These are phyloP conservation scores for Xylaria sp. DNA, from an alignment of 2,329 filamentous ascomycete species.

Conservation along the genomic window DNA sequence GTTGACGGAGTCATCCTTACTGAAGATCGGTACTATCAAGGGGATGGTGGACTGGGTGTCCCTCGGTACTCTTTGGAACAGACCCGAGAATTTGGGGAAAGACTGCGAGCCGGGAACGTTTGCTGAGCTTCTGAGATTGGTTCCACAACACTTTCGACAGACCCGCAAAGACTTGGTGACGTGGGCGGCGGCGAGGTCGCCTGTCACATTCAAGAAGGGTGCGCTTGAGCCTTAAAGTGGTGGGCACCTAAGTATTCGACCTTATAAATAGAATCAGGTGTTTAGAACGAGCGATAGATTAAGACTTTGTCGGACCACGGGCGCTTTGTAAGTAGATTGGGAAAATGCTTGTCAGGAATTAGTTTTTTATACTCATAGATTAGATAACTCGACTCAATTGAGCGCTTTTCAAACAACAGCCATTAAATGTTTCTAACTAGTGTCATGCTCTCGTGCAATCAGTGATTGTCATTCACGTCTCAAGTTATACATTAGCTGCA, in stretches of 20 bases:
- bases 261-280: background rate
- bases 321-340: background rate
- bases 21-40: slow-evolving; percentile 38
- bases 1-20: slow-evolving; percentile 34
- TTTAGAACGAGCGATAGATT: background rate
- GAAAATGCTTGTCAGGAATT: background rate
- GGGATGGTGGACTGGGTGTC: slow-evolving; percentile 32
- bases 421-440: background rate
- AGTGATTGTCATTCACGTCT: too few relatives aligned
- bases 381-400: background rate
- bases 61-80: slow-evolving; percentile 34
- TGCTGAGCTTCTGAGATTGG: slow-evolving; percentile 35
- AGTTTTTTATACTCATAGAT: background rate
- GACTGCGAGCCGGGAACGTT: slow-evolving; percentile 38
- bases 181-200: background rate
- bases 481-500: too few relatives aligned
- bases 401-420: background rate
- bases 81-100: slow-evolving; percentile 34
- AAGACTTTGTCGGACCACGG: background rate
- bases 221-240: slow-evolving; percentile 10
- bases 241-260: background rate
- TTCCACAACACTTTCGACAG: slow-evolving; percentile 36
- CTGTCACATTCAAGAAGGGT: slow-evolving; percentile 25
- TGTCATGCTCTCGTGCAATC: too few relatives aligned
- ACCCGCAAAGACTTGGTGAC: slow-evolving; percentile 19